Evolutionary conservation across 2,329 filamentous ascomycete genomes (phyloP), one percentile per base, ranked within the genome.

Genomic region (Paracoccidioides brasiliensis): DNA sequence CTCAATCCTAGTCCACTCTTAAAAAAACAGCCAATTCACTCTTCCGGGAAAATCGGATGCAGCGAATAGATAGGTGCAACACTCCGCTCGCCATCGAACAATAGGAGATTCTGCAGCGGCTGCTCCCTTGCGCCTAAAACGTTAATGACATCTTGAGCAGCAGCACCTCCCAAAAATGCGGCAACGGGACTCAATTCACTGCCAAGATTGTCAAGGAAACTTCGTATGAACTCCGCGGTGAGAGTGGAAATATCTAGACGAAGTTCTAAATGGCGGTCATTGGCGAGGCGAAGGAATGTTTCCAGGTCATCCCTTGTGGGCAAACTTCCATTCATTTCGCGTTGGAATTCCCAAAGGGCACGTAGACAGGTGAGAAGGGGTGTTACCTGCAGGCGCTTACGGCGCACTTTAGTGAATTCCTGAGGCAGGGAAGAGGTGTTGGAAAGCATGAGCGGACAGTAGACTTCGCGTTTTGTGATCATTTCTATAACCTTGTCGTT

Each of bases 141-240:
- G 65, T 97, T 97, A 73, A 98, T 97, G 53, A 95, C 90, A 67
- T 98, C 93, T 72, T 98, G 93, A 0, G 91, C 89, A 14, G 98
- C 78, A 69, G 90, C 83, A 8, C 90, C 93, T 51, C 93, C 93
- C 9, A 98, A 76, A 57, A 95, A 88, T 1, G 93, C 90, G 0
- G 88, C 85, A 7, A 95, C 88, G 6, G 93, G 90, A 10, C 87
- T 84, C 42, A 97, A 75, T 72, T 97, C 91, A 64, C 83, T 82
- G 55, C 84, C 86, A 5, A 96, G 76, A 62, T 94, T 94, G 70
- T 93, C 86, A 43, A 97, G 70, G 72, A 98, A 98, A 64, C 78
- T 84, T 56, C 88, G 81, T 32, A 97, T 74, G 63, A 94, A 86
- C 32, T 89, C 81, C 1, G 84, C 80, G 28, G 77, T 77, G 35